A percentile compares a stretch with the other conserved stretches of the same genome.
Conservation (phyloP, 805 yeast genomes). For the Tetrapisispora phaffii region DNA sequence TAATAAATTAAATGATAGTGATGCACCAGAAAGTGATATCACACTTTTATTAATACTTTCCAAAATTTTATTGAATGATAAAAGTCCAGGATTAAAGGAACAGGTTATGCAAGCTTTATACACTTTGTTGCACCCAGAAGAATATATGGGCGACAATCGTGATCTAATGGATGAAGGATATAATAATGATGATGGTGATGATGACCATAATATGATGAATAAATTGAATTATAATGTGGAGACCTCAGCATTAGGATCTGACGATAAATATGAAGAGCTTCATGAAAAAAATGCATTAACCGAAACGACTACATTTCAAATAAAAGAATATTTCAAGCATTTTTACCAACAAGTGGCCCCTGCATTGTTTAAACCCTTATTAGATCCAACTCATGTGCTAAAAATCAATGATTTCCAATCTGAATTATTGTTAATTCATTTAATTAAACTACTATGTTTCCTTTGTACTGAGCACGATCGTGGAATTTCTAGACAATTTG, state of each 20-base stretch:
- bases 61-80: constrained; percentile 50
- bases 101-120: constrained; percentile 80
- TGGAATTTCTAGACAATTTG: constrained; percentile 47
- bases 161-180: constrained; percentile 6
- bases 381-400: constrained; percentile 9
- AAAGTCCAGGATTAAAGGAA: constrained; percentile 60
- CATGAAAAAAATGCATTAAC: not conserved
- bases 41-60: constrained; percentile 46
- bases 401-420: constrained; percentile 19
- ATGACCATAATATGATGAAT: not conserved
- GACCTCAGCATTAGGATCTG: not conserved
- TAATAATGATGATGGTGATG: not conserved
- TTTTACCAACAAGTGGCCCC: constrained; percentile 61
- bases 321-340: constrained; percentile 33
- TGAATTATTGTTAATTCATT: constrained; percentile 40
- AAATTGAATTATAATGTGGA: not conserved
- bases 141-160: constrained; percentile 16
- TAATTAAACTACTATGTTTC: constrained; percentile 64
- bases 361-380: constrained; percentile 40
- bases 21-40: constrained; percentile 38
- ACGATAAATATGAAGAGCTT: not conserved
- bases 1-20: constrained; percentile 4
- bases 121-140: constrained; percentile 54
- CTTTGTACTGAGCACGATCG: constrained; percentile 58
- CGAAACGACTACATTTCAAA: constrained; percentile 9